These are phyloP conservation scores for Mimosa bimucronata DNA, from an alignment of 306 rosid species.

Conservation along the genomic window DNA sequence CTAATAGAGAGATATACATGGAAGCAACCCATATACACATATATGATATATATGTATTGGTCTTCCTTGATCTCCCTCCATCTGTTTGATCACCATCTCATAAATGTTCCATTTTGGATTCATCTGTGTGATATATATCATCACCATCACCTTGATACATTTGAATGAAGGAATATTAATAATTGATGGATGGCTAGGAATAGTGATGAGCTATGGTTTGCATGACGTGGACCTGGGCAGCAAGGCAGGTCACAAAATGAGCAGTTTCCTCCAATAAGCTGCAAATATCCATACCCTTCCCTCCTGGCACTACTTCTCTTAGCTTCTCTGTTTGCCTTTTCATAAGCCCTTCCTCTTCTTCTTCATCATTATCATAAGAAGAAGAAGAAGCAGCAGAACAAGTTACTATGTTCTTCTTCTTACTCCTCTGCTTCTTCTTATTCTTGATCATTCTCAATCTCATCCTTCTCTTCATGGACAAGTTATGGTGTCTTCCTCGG, in stretches of 20 bases:
- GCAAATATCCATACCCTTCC: slow-evolving; percentile 6
- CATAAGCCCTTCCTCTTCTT: background rate
- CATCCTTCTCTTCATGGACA: background rate
- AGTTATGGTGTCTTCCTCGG: background rate
- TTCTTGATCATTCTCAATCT: background rate
- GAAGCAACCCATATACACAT: background rate
- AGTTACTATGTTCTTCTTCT: background rate
- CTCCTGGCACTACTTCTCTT: slow-evolving; percentile 11
- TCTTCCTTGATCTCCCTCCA: background rate
- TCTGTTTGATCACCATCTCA: background rate
- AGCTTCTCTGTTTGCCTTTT: slow-evolving; percentile 7
- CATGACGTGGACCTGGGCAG: slow-evolving; percentile 2
- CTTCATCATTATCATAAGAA: background rate
- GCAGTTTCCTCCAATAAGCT: slow-evolving; percentile 14
- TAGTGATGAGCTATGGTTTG: slow-evolving; percentile 16
- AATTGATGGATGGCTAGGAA: background rate
- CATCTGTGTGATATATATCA: background rate
- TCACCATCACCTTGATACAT: background rate
- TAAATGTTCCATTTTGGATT: background rate
- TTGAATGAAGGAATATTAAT: background rate
- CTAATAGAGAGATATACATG: background rate
- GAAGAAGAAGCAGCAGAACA: background rate
- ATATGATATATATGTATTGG: background rate
- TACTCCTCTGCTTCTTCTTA: background rate
- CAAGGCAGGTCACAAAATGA: slow-evolving; percentile 15